Base-by-base conservation (phyloP, 805 yeast genomes). In the Vanderwaltozyma tropicalis region DNA sequence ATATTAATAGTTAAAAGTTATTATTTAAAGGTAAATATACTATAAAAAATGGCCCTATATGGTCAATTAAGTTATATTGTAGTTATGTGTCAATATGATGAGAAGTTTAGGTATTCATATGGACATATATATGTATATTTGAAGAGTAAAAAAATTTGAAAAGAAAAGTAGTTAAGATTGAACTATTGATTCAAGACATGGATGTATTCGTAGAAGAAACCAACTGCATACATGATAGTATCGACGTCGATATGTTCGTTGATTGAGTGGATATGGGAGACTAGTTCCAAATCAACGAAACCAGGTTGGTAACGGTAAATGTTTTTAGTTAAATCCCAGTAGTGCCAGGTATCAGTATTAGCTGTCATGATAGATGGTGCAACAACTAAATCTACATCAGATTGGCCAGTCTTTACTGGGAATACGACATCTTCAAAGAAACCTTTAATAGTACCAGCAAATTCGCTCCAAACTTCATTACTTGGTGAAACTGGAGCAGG, bases 261-360 rank as follows among this genome's bases (percentile, higher is more conserved):
- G 7, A 46, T 46, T 1, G 51, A 42, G 27, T 49, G 53, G 19
- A 49, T 46, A 22, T 31, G 30, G 2, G 39, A 30, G 14, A 35
- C 34, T 16, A 35, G 5, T 25, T 35, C 34, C n/a, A 20, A 4
- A 35, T 35, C 21, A 5, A 35, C 20, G 6, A 31, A 9, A 14
- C 25, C 34, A 11, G 40, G 40, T 38, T 38, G 40, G 28, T 61
- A 76, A 47, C 83, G 67, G 62, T 66, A 76, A 39, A 76, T 74
- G 52, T 74, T 66, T 37, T 59, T 61, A 13, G 78, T 66, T 49
- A 77, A 61, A 37, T 64, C 55, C 78, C 79, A 74, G 54, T 77
- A 77, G 46, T 70, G 62, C 44, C 68, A 66, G 11, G 82, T 75
- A 53, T 77, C 83, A 3, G 83, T 77, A 53, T 77, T 76, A 7